Base-by-base conservation (phyloP, 495 filamentous ascomycete genomes). In the Cairneyella variabilis region DNA sequence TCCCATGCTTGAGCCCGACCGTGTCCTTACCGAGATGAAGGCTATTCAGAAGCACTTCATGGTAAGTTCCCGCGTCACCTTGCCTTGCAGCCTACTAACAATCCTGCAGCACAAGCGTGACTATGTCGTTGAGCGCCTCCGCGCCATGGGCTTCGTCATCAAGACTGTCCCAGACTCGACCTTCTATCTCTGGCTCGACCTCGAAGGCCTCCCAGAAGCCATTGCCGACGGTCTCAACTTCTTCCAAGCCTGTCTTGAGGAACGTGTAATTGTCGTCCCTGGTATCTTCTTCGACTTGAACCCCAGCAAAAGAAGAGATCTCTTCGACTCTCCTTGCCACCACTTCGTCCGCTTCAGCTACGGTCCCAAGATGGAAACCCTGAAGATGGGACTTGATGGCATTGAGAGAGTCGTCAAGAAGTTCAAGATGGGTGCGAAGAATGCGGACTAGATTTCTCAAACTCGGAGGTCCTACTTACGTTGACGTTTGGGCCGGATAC, bases 301-400 rank as follows among this genome's bases (percentile, higher is more conserved):
- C 71, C 92, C 92, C 11, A 83, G 85, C n/a, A 84, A 86, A 64
- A 75, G 92, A 49, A 75, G 92, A 54, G 92, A 97, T 69, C 70
- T 97, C 42, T 97, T 97, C 61, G 92, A 97, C 67, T 89, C 83
- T 41, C 92, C 92, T 43, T 97, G 92, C 69, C 92, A 97, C 69
- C 92, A 91, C 71, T 97, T 92, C 69, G 89, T 97, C 39, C 82
- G 92, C 39, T 74, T 96, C 61, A 91, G 86, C 42, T 97, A 97
- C 64, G 92, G 92, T 0, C 92, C 92, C 3, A 84, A 79, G 66
- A 90, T 93, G 86, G 90, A 93, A n/a, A 79, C 79, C 17, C 69
- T 97, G 38, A 82, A 83, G 75, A 86, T 77, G 73, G 92, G 92
- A 38, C 76, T 95, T 53, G 88, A 96, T 68, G 89, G 86, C 34